A percentile compares a stretch with the other conserved stretches of the same genome.
Conservation (phyloP, 2,329 filamentous ascomycete species). For the Cordyceps cateniannulata region DNA sequence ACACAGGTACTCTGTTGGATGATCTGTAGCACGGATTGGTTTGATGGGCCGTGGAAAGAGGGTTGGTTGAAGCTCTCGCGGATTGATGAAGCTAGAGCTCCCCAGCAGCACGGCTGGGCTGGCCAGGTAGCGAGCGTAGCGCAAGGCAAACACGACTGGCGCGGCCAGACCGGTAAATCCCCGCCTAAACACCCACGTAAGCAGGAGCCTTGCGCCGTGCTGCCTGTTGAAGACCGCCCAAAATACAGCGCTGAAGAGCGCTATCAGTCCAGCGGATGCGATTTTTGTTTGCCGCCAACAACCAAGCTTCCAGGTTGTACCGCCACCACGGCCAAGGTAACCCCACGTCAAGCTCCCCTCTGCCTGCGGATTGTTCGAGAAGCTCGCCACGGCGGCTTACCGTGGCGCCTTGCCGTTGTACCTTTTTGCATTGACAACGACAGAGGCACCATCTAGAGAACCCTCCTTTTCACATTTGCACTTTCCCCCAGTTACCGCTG, state of each 20-base stretch:
- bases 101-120: neutral
- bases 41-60: neutral
- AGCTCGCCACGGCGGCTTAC: slow-evolving; percentile 9
- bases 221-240: neutral
- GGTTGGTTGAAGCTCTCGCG: slow-evolving; percentile 9
- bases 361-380: slow-evolving; percentile 15
- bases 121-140: slow-evolving; percentile 2
- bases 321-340: neutral
- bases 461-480: neutral
- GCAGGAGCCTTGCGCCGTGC: neutral
- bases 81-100: slow-evolving; percentile 12
- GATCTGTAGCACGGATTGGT: neutral
- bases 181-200: slow-evolving; percentile 13
- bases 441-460: neutral
- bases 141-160: slow-evolving; percentile 16
- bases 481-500: neutral
- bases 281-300: neutral
- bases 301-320: neutral
- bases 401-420: neutral
- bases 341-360: slow-evolving; percentile 12
- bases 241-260: neutral
- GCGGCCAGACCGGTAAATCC: slow-evolving; percentile 14
- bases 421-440: neutral
- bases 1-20: neutral
- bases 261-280: neutral